These are phyloP conservation scores for Penicillium sp. DNA, from an alignment of 2,329 filamentous ascomycete species.

Conservation along the genomic window DNA sequence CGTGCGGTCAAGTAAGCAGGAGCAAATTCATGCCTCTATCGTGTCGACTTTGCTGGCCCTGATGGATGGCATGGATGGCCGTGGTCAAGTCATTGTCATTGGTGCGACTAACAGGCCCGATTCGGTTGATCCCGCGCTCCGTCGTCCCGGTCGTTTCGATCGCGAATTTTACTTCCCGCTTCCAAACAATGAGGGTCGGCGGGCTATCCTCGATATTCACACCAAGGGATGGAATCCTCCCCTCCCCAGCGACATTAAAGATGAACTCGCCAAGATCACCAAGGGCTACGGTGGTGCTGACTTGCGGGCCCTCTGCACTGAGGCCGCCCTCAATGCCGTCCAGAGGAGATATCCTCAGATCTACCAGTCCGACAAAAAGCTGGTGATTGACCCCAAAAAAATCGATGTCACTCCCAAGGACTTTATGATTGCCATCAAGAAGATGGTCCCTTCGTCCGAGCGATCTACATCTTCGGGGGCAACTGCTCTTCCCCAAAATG, in stretches of 20 bases:
- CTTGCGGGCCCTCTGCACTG: conserved; percentile 88
- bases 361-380: conserved; percentile 85
- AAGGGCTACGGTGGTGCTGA: conserved; percentile 98
- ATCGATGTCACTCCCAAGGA: conserved; percentile 90
- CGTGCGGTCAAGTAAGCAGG: conserved; percentile 95
- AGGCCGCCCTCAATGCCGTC: conserved; percentile 92
- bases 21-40: conserved; percentile 97
- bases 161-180: conserved; percentile 97
- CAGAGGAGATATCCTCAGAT: conserved; percentile 96
- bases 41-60: conserved; percentile 90
- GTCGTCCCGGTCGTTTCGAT: conserved; percentile 92
- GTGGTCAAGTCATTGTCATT: conserved; percentile 96
- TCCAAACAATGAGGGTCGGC: conserved; percentile 76
- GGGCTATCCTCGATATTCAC: conserved; percentile 90
- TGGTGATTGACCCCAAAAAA: conserved; percentile 80
- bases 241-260: conserved; percentile 76
- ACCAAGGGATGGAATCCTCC: conserved; percentile 87
- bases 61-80: conserved; percentile 98
- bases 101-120: conserved; percentile 97
- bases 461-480: conserved; percentile 84
- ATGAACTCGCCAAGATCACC: conserved; percentile 78
- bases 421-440: conserved; percentile 96
- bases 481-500: conserved; percentile 73
- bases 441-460: conserved; percentile 93
- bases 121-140: conserved; percentile 93